Base-by-base conservation (phyloP, 805 yeast genomes). In the Candida golubevii region DNA sequence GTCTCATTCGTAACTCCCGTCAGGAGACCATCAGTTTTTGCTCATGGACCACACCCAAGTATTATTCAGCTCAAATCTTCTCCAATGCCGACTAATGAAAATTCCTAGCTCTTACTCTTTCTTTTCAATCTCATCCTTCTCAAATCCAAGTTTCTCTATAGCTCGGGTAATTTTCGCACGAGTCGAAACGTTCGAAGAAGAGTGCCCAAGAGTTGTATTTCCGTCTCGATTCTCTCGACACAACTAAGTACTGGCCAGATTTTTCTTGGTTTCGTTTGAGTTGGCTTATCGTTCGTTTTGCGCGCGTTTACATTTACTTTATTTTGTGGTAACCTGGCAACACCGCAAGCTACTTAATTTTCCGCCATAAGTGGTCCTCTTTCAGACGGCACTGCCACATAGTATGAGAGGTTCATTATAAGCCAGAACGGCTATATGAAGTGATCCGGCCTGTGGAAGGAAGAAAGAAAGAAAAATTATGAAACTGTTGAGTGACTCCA, bases 101-200 rank as follows among this genome's bases (percentile, higher is more conserved):
- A 70, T 69, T 1, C 76, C 76, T 49, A 69, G 57, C 32, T 59
- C 57, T 47, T 71, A 69, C 55, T 67, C 67, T 46, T 65, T 66
- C 61, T 67, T 70, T 37, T 63, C 68, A 35, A 69, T 50, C 47
- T 71, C 75, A 50, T 71, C 76, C 43, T 61, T 65, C 50, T 66
- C 69, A 61, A 61, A 60, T 26, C 55, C 51, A 47, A 71, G 59
- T 51, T 67, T 69, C 30, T 66, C 70, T 27, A 71, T 67, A 14
- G 74, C 74, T 37, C 60, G 61, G 18, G 58, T 61, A 36, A 71
- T 69, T 54, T 71, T 71, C 30, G 54, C 56, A 39, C 75, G 56
- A 9, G 75, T 69, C 13, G 62, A 61, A 40, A 67, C 1, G 75
- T 75, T 2, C 74, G 75, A 35, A 71, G 65, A 32, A 70, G 58